Conservation (phyloP, 2,329 filamentous ascomycete genomes). For the Ilyonectria mors-panacis region DNA sequence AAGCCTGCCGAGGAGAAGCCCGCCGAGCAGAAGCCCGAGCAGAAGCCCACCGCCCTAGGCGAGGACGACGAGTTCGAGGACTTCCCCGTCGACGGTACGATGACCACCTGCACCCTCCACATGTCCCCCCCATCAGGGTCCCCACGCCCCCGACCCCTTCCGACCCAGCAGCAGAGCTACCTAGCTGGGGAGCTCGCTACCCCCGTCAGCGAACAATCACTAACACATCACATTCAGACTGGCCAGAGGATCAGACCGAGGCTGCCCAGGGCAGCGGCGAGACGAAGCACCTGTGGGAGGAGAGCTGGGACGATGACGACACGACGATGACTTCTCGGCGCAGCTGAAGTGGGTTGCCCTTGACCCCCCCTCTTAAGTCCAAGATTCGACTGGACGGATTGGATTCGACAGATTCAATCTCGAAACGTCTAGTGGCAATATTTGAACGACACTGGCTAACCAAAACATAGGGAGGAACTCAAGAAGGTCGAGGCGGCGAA, state of each 20-base stretch:
- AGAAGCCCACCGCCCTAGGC: slow-evolving; percentile 77
- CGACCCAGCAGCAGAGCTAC: slow-evolving; percentile 8
- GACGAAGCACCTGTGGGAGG: slow-evolving; percentile 91
- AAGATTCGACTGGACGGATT: not conserved
- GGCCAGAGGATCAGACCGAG: slow-evolving; percentile 92
- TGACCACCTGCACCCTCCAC: accelerated
- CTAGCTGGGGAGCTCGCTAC: not conserved
- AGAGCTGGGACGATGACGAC: slow-evolving; percentile 99
- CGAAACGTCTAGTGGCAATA: not conserved
- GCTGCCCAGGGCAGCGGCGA: slow-evolving; percentile 79
- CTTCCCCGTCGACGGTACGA: slow-evolving; percentile 93
- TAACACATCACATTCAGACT: slow-evolving; percentile 72
- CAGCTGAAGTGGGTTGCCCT: slow-evolving; percentile 83
- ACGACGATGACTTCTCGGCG: slow-evolving; percentile 96
- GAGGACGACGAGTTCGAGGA: slow-evolving; percentile 99
- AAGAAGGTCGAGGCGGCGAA: slow-evolving; percentile 91
- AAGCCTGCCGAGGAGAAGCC: slow-evolving; percentile 47
- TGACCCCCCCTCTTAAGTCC: not conserved
- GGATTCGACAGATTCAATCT: not conserved
- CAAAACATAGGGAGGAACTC: slow-evolving; percentile 80
- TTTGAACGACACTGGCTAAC: slow-evolving; percentile 26
- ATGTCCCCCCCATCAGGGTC: not conserved
- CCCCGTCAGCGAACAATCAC: not conserved
- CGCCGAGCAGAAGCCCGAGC: slow-evolving; percentile 45
- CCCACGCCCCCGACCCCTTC: not conserved